Evolutionary conservation across 140 eudicot genomes (phyloP).

Genomic region (Oenanthe javanica): DNA sequence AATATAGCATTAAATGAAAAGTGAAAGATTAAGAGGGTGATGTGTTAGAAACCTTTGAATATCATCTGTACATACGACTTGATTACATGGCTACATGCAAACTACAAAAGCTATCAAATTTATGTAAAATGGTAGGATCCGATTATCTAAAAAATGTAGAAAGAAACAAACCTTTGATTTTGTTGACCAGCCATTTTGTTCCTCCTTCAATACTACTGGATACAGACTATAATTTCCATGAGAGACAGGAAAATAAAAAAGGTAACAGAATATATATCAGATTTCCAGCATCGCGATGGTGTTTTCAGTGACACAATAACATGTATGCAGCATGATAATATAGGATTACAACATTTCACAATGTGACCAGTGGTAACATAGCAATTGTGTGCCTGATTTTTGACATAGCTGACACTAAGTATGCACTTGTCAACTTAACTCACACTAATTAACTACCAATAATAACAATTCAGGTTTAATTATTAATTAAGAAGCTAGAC

Average conservation of each 20-base stretch:
- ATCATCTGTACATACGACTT: neutral
- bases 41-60: neutral
- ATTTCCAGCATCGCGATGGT: neutral
- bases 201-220: constrained; percentile 22
- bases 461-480: neutral
- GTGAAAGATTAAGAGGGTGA: neutral
- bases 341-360: neutral
- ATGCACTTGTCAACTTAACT: neutral
- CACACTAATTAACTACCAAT: neutral
- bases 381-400: neutral
- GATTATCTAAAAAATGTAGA: neutral
- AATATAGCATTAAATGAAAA: neutral
- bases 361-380: neutral
- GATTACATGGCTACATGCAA: neutral
- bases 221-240: constrained; percentile 4
- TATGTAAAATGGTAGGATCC: neutral
- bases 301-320: neutral
- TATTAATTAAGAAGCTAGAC: neutral
- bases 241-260: neutral
- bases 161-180: constrained; percentile 15
- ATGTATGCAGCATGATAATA: neutral
- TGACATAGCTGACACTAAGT: neutral
- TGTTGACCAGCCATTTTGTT: constrained; percentile 21
- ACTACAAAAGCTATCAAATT: neutral
- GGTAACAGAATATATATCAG: neutral